Evolutionary conservation across 1,284 basidiomycete species (phyloP).

Genomic region (Takashimella tepidaria): DNA sequence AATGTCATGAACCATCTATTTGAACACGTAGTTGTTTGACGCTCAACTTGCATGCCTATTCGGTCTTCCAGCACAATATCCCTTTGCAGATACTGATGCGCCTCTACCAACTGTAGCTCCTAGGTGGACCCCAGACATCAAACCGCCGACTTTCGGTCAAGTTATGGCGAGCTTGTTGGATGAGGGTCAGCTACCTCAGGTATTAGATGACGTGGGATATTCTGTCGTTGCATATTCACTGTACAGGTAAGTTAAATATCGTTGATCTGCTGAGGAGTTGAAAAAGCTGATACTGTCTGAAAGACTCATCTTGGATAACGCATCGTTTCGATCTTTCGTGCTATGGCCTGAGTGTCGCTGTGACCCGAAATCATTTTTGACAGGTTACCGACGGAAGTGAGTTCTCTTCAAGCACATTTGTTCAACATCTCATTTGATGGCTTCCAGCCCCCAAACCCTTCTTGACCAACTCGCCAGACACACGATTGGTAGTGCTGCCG

Average conservation of each 20-base stretch:
- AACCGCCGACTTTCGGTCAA: conserved; percentile 9
- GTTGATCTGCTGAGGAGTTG: too few relatives aligned
- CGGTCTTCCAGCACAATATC: conserved; percentile 12
- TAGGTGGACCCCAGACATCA: neutral
- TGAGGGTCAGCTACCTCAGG: conserved; percentile 8
- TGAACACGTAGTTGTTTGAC: conserved; percentile 25
- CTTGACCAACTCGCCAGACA: conserved; percentile 17
- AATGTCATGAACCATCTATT: neutral
- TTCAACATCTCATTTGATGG: neutral
- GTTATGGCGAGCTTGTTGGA: conserved; percentile 16
- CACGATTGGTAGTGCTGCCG: conserved; percentile 8
- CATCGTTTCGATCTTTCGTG: neutral
- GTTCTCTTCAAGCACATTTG: neutral
- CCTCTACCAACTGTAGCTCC: conserved; percentile 6
- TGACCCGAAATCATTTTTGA: neutral
- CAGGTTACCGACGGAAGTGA: neutral
- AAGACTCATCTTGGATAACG: conserved; percentile 17
- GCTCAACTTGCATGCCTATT: conserved; percentile 18
- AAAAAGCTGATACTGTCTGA: too few relatives aligned
- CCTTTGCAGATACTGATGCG: conserved; percentile 12
- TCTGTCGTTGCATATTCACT: conserved; percentile 17
- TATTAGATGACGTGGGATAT: conserved; percentile 16
- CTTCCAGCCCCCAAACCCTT: conserved; percentile 12
- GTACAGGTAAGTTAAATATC: conserved; percentile 11
- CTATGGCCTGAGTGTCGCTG: neutral